Percentiles rank a stretch among this genome's conserved stretches.
phyloP scores from a whole-genome alignment of 331 rosid species.

The Rhamnella rubrinervis region DNA sequence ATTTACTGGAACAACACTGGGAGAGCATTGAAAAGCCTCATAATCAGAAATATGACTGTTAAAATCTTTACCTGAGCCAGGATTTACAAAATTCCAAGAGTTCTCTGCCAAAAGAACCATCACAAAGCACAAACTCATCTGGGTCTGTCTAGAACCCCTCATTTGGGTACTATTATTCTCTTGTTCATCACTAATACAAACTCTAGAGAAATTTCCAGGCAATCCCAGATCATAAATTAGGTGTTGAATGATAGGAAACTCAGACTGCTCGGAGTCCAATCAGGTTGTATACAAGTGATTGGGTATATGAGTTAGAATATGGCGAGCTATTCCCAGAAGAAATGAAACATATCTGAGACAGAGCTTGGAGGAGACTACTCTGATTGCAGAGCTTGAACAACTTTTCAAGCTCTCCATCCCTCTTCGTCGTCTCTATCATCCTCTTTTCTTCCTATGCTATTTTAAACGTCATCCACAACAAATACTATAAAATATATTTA shows the following conservation, averaged over 20 bases:
- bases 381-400: slow-evolving; percentile 24
- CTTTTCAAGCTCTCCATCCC: slow-evolving; percentile 15
- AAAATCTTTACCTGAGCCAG: slow-evolving; percentile 15
- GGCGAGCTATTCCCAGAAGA: slow-evolving; percentile 13
- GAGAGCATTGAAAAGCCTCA: slow-evolving; percentile 22
- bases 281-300: slow-evolving; percentile 9
- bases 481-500: slow-evolving; percentile 4
- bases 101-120: slow-evolving; percentile 12
- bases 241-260: slow-evolving; percentile 7
- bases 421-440: slow-evolving; percentile 21
- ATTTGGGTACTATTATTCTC: slow-evolving; percentile 22
- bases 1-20: slow-evolving; percentile 19
- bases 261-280: slow-evolving; percentile 16
- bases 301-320: slow-evolving; percentile 27
- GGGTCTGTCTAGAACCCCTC: slow-evolving; percentile 20
- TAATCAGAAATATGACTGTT: slow-evolving; percentile 4
- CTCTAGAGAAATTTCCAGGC: slow-evolving; percentile 27
- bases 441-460: slow-evolving; percentile 26
- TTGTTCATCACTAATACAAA: slow-evolving; percentile 34
- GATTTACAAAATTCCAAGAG: slow-evolving; percentile 30
- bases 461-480: slow-evolving; percentile 17
- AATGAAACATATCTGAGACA: slow-evolving; percentile 29
- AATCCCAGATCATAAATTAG: slow-evolving; percentile 36
- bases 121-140: slow-evolving; percentile 20
- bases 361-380: slow-evolving; percentile 34